Base-by-base conservation (phyloP, 1,284 basidiomycete species). In the Ganoderma resinaceum region DNA sequence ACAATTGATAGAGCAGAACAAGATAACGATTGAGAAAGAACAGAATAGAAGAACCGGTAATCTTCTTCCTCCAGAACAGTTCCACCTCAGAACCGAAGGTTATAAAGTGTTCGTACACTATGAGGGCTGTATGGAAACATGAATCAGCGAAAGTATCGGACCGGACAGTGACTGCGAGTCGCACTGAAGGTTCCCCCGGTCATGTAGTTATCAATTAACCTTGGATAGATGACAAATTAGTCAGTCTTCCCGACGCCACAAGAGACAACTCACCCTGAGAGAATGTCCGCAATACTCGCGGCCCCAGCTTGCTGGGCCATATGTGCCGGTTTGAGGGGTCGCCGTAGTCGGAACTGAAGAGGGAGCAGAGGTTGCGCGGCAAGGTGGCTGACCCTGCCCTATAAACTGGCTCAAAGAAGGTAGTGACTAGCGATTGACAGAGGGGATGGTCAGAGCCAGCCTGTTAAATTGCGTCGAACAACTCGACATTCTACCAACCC, bases 21-120 rank as follows among this genome's bases (percentile, higher is more conserved):
- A 53, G 23, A 20, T 66, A 66, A 7, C 65, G 58, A 49, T 61
- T 61, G 33, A 46, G 26, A n/a, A 61, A 12, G 38, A 66, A 66
- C 20, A 66, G 37, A 12, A 55, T 29, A 6, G 46, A n/a, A 1
- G 65, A n/a, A 4, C 31, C 43, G 5, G 59, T 55, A 16, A 53
- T 35, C 35, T 61, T 55, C 40, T 61, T 35, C 7, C 42, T 53
- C 65, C 65, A 66, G 18, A 66, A 60, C 7, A 66, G 38, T 18
- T 55, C 35, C 20, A 66, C 26, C 31, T 66, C 65, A 9, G 33
- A 18, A 14, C 23, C 59, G 16, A 66, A 16, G 2, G 59, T 66
- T 49, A 66, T 53, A n/a, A 61, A 7, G n/a, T 66, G 61, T 26
- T 66, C 65, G 12, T 66, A 66, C 8, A 16, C 8, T 29, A 65